These are phyloP conservation scores for Fusarium miscanthi DNA, from an alignment of 2,329 filamentous ascomycete species.

Conservation along the genomic window DNA sequence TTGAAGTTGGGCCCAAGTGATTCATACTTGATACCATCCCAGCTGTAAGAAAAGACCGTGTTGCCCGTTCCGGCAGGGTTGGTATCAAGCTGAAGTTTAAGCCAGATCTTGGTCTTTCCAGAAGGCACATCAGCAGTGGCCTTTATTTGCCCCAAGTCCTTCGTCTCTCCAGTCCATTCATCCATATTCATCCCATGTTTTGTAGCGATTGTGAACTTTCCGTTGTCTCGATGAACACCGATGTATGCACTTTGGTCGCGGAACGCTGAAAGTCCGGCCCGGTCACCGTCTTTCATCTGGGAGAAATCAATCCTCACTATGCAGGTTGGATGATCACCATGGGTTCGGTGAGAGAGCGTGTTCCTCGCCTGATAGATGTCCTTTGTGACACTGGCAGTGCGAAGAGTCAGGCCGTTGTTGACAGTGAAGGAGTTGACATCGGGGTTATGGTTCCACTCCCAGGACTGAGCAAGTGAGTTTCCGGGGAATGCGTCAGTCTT, in stretches of 20 bases:
- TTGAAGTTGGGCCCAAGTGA: slow-evolving; percentile 48
- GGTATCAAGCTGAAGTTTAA: slow-evolving; percentile 41
- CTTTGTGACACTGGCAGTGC: slow-evolving; percentile 62
- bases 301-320: slow-evolving; percentile 63
- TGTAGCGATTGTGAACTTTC: slow-evolving; percentile 48
- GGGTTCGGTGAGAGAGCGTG: slow-evolving; percentile 60
- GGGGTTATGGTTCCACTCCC: slow-evolving; percentile 74
- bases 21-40: slow-evolving; percentile 32
- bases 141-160: slow-evolving; percentile 29
- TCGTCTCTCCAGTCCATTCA: slow-evolving; percentile 41
- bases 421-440: slow-evolving; percentile 60
- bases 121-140: slow-evolving; percentile 36
- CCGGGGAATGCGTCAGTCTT: slow-evolving; percentile 61
- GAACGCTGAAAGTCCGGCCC: slow-evolving; percentile 63
- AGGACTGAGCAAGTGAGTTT: slow-evolving; percentile 55
- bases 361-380: slow-evolving; percentile 62
- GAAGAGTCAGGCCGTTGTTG: slow-evolving; percentile 57
- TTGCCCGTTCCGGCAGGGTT: slow-evolving; percentile 36
- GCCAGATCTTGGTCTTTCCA: slow-evolving; percentile 38
- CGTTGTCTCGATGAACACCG: slow-evolving; percentile 53
- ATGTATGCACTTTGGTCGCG: slow-evolving; percentile 65
- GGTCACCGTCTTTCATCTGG: slow-evolving; percentile 63
- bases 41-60: slow-evolving; percentile 36
- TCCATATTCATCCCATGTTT: slow-evolving; percentile 55
- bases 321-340: slow-evolving; percentile 57